These are phyloP conservation scores for Pythium apleroticum DNA, from an alignment of 352 stramenopile genomes.

Conservation along the genomic window DNA sequence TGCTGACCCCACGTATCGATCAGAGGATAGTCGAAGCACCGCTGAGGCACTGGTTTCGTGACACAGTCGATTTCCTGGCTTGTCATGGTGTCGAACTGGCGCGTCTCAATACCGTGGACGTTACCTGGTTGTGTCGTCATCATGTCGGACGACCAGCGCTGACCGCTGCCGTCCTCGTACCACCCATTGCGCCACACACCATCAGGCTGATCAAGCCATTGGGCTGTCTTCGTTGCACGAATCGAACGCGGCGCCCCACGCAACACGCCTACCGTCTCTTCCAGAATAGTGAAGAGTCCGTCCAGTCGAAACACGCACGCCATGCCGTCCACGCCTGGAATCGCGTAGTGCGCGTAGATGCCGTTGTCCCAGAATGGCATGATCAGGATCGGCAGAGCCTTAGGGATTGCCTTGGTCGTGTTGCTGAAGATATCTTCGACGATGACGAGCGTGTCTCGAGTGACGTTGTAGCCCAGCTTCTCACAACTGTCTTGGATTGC, in stretches of 20 bases:
- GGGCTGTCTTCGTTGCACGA: constrained; percentile 20
- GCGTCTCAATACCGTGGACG: constrained; percentile 6
- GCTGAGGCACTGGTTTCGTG: neutral
- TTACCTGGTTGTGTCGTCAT: constrained; percentile 12
- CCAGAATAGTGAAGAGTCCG: constrained; percentile 14
- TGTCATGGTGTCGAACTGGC: constrained; percentile 27
- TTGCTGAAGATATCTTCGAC: constrained; percentile 23
- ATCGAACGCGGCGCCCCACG: constrained; percentile 13
- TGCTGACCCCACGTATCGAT: constrained; percentile 20
- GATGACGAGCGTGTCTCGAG: constrained; percentile 21
- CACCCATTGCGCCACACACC: constrained; percentile 39
- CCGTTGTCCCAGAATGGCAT: constrained; percentile 39
- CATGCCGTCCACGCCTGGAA: constrained; percentile 28
- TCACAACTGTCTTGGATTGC: constrained; percentile 25
- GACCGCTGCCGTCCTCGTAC: constrained; percentile 23
- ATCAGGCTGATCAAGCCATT: constrained; percentile 23
- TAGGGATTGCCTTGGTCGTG: constrained; percentile 11
- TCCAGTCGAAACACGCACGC: constrained; percentile 33
- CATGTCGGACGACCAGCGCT: constrained; percentile 29
- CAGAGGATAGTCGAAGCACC: constrained; percentile 16
- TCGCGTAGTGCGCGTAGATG: constrained; percentile 14
- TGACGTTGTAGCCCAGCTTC: constrained; percentile 31
- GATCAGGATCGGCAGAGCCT: constrained; percentile 33
- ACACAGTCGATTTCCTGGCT: constrained; percentile 14
- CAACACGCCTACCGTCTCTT: neutral